Evolutionary conservation across 768 basidiomycete genomes (phyloP).

Genomic region (Psilocybe azurescens): DNA sequence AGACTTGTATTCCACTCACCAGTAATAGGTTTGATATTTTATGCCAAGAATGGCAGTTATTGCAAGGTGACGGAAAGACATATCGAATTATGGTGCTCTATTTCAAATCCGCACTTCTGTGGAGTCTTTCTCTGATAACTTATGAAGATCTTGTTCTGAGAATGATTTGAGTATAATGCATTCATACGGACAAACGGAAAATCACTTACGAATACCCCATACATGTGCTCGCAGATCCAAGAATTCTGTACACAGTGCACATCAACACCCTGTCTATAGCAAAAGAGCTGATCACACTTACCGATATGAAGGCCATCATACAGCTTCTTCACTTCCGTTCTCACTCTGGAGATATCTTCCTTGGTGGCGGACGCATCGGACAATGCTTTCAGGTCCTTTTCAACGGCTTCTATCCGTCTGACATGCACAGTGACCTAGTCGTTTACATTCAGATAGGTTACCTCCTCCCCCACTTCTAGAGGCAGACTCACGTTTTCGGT

Average conservation of each 20-base stretch:
- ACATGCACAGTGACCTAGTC: conserved; percentile 82
- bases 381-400: conserved; percentile 86
- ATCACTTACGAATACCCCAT: conserved; percentile 83
- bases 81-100: background rate
- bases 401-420: conserved; percentile 82
- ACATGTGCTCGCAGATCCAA: conserved; percentile 82
- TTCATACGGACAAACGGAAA: background rate
- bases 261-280: no score
- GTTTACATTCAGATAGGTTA: background rate
- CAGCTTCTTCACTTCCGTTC: conserved; percentile 86
- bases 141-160: conserved; percentile 82
- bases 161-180: conserved; percentile 7
- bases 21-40: background rate
- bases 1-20: background rate
- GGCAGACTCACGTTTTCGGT: conserved; percentile 69
- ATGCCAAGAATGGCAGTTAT: background rate
- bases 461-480: background rate
- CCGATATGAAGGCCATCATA: conserved; percentile 86
- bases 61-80: background rate
- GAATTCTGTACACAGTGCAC: conserved; percentile 57
- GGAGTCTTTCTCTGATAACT: conserved; percentile 70
- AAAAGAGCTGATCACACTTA: conserved; percentile 34
- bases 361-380: conserved; percentile 69
- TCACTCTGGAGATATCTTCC: conserved; percentile 77
- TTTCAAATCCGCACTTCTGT: conserved; percentile 61